These are phyloP conservation scores for Penicillium hordei DNA, from an alignment of 2,329 filamentous ascomycete species.

Conservation along the genomic window DNA sequence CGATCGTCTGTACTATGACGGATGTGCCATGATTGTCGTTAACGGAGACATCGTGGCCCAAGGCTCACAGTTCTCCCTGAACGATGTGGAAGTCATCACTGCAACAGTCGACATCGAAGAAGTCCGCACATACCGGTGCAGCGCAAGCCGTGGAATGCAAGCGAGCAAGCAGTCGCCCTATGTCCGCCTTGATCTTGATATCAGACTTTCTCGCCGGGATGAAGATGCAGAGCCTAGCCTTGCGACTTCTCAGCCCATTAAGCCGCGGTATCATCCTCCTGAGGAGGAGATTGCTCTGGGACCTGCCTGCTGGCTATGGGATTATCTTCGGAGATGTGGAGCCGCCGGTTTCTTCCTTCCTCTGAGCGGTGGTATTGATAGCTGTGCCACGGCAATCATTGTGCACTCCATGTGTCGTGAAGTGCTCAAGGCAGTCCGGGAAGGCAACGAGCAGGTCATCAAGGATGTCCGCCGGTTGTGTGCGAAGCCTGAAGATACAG, in stretches of 20 bases:
- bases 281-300: slow-evolving; percentile 68
- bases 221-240: slow-evolving; percentile 49
- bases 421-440: slow-evolving; percentile 36
- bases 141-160: slow-evolving; percentile 35
- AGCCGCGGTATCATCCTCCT: slow-evolving; percentile 58
- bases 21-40: slow-evolving; percentile 62
- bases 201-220: slow-evolving; percentile 33
- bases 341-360: slow-evolving; percentile 43
- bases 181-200: slow-evolving; percentile 41
- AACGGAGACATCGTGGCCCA: slow-evolving; percentile 65
- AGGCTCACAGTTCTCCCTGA: slow-evolving; percentile 64
- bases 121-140: slow-evolving; percentile 38
- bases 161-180: slow-evolving; percentile 33
- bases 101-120: slow-evolving; percentile 71
- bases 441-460: slow-evolving; percentile 52
- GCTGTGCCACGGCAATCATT: slow-evolving; percentile 40
- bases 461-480: slow-evolving; percentile 54
- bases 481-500: slow-evolving; percentile 48
- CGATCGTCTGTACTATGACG: slow-evolving; percentile 63
- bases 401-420: slow-evolving; percentile 43
- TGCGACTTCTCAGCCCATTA: slow-evolving; percentile 46
- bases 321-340: slow-evolving; percentile 41
- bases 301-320: slow-evolving; percentile 64
- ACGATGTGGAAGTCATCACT: slow-evolving; percentile 64
- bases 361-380: slow-evolving; percentile 44